Percentiles rank a stretch among this genome's conserved stretches.
Evolutionary conservation across 768 basidiomycete genomes (phyloP).

Genomic region (Mycena galopus): DNA sequence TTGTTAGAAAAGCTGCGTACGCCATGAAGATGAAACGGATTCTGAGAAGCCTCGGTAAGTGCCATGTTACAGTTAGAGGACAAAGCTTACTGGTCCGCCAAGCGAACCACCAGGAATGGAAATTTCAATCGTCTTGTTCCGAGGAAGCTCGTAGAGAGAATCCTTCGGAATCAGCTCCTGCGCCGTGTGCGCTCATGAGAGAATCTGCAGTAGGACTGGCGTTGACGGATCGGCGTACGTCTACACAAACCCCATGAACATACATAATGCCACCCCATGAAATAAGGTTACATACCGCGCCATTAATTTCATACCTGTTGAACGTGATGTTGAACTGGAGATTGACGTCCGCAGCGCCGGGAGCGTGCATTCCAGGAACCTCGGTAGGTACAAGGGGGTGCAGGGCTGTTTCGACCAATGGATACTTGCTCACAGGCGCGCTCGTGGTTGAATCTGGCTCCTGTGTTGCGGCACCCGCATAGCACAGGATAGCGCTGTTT

Average conservation of each 20-base stretch:
- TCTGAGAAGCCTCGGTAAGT: not conserved
- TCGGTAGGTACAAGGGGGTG: conserved; percentile 43
- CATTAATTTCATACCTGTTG: not conserved
- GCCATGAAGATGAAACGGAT: conserved; percentile 27
- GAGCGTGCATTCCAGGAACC: conserved; percentile 44
- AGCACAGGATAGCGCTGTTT: conserved; percentile 32
- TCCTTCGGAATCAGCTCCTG: conserved; percentile 42
- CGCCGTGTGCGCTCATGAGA: conserved; percentile 45
- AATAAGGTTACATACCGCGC: not conserved
- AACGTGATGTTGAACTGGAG: not conserved
- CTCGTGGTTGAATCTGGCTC: conserved; percentile 14
- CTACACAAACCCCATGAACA: not conserved
- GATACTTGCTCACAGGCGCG: not conserved
- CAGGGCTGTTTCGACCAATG: conserved; percentile 23
- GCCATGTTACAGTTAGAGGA: not conserved
- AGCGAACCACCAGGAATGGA: conserved; percentile 1
- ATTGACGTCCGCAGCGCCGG: conserved; percentile 45
- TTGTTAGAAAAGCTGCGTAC: not conserved
- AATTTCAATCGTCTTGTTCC: conserved; percentile 24
- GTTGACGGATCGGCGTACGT: conserved; percentile 5
- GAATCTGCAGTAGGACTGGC: conserved; percentile 29
- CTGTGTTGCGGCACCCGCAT: conserved; percentile 10
- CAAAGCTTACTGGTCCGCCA: conserved; percentile 10
- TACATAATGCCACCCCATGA: no score
- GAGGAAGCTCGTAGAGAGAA: conserved; percentile 22